Conservation (phyloP, 106 monocot species). For the Platanthera guangdongensis region DNA sequence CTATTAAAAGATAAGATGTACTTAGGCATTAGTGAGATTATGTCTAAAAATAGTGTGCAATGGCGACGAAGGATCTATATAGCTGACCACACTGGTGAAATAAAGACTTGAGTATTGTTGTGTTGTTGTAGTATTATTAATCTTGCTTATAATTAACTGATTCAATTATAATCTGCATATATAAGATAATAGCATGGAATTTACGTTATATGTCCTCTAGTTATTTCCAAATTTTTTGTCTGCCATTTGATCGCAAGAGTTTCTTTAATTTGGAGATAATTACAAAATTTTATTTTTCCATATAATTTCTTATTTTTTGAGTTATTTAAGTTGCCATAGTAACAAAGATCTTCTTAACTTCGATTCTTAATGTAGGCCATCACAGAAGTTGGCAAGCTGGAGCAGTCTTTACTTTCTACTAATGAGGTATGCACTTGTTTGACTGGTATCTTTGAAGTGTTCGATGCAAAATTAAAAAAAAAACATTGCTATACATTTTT, state of each 20-base stretch:
- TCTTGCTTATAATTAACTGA: background rate
- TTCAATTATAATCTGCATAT: background rate
- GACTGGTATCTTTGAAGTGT: background rate
- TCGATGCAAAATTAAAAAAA: background rate
- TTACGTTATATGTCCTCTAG: background rate
- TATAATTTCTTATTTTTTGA: background rate
- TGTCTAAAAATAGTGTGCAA: too few species aligned
- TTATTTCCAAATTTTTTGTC: too few species aligned
- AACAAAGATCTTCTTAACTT: background rate
- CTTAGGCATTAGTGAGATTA: too few species aligned
- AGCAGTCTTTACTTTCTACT: slow-evolving; percentile 8
- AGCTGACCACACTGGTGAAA: too few species aligned
- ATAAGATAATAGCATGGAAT: background rate
- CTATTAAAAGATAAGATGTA: too few species aligned
- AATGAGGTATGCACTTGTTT: slow-evolving; percentile 17
- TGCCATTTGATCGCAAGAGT: background rate
- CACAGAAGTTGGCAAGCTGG: slow-evolving; percentile 11
- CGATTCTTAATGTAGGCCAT: slow-evolving; percentile 13
- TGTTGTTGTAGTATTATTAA: background rate
- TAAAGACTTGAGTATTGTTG: too few species aligned
- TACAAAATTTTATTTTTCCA: background rate
- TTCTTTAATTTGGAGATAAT: background rate
- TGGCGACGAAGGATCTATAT: too few species aligned
- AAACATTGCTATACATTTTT: background rate
- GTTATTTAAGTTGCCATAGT: background rate